Conservation (phyloP, 805 yeast genomes). For the Zygoascus tannicola region DNA sequence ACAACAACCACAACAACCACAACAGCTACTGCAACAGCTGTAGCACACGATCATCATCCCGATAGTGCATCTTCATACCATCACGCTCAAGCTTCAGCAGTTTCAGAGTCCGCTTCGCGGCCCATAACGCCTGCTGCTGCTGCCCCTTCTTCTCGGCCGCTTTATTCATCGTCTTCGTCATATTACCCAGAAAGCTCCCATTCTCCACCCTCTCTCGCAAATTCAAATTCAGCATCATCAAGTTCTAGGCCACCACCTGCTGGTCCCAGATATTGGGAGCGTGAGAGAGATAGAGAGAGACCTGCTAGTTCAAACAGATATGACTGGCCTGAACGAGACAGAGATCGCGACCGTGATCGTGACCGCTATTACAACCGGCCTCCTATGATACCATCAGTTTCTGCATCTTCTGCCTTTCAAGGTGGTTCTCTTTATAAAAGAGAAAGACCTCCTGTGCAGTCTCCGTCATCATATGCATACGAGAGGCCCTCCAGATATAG, state of each 20-base stretch:
- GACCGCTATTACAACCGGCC: slow-evolving; percentile 8
- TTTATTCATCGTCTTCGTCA: neutral
- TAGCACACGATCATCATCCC: no score
- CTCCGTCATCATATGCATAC: neutral
- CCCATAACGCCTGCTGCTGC: no score
- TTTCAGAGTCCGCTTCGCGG: no score
- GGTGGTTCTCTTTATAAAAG: neutral
- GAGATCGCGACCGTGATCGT: slow-evolving; percentile 13
- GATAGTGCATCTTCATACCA: no score
- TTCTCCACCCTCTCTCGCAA: neutral
- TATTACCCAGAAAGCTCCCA: neutral
- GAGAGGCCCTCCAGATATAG: neutral
- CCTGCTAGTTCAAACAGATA: slow-evolving; percentile 4
- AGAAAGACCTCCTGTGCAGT: neutral
- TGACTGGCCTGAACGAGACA: slow-evolving; percentile 12
- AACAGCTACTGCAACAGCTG: no score
- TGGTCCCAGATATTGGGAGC: slow-evolving; percentile 9
- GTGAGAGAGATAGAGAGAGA: slow-evolving; percentile 9
- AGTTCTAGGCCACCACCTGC: slow-evolving; percentile 2
- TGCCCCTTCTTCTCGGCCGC: neutral
- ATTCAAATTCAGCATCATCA: neutral
- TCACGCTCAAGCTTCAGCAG: no score
- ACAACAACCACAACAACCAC: neutral
- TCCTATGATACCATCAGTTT: neutral
- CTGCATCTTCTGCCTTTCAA: no score